Conservation (phyloP, 768 basidiomycete genomes). For the Rhizopogon vulgaris region DNA sequence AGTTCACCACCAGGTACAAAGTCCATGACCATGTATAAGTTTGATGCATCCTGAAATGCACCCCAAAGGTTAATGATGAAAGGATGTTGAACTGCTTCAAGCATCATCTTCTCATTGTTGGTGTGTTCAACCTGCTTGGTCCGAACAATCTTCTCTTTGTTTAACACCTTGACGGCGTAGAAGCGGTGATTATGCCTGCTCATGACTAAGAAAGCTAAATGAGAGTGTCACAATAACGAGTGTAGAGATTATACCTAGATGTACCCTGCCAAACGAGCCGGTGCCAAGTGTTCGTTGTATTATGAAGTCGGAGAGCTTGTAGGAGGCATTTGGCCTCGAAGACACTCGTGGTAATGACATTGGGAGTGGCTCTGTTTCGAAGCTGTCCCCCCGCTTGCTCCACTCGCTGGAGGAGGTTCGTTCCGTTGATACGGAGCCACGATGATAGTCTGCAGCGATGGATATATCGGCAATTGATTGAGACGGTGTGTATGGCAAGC, state of each 20-base stretch:
- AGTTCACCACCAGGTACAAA: conserved; percentile 96
- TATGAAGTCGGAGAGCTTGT: conserved; percentile 70
- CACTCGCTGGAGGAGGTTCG: conserved; percentile 54
- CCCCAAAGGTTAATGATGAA: conserved; percentile 98
- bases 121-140: conserved; percentile 98
- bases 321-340: conserved; percentile 55
- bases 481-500: background rate
- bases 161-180: conserved; percentile 93
- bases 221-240: conserved; percentile 5
- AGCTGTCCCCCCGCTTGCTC: conserved; percentile 35
- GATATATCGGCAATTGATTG: background rate
- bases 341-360: conserved; percentile 26
- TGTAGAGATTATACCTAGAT: conserved; percentile 51
- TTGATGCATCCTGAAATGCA: conserved; percentile 83
- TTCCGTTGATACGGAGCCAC: conserved; percentile 64
- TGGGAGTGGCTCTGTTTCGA: conserved; percentile 30
- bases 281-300: conserved; percentile 85
- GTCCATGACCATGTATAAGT: conserved; percentile 98
- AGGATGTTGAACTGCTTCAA: conserved; percentile 80
- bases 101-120: conserved; percentile 87
- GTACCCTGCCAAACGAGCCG: conserved; percentile 96
- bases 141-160: conserved; percentile 86
- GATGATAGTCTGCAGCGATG: conserved; percentile 44
- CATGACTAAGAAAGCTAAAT: conserved; percentile 45
- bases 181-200: conserved; percentile 94